phyloP scores from a whole-genome alignment of 2,329 filamentous ascomycete genomes.

The Chlorencoelia australis region DNA sequence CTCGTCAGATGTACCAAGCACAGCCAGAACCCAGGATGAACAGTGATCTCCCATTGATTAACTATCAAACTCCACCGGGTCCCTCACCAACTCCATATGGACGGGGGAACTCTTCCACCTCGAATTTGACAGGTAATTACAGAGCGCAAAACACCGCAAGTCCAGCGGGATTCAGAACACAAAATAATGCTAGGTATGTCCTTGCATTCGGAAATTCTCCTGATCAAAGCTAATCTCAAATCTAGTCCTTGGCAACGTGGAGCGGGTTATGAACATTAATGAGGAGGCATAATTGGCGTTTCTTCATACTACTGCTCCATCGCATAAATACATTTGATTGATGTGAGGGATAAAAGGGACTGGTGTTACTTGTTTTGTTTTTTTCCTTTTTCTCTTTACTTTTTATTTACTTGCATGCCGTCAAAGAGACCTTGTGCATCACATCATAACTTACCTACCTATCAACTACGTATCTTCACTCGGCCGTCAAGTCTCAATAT shows the following conservation, averaged over 20 bases:
- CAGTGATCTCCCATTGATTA: slow-evolving; percentile 15
- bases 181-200: slow-evolving; percentile 37
- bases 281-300: too few species aligned
- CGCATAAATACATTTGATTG: slow-evolving; percentile 11
- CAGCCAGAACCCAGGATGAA: slow-evolving; percentile 20
- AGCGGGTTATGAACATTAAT: slow-evolving; percentile 43
- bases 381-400: slow-evolving; percentile 3
- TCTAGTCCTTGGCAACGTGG: slow-evolving; percentile 45
- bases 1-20: slow-evolving; percentile 17
- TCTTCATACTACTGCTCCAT: slow-evolving; percentile 21
- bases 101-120: slow-evolving; percentile 26
- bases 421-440: not conserved
- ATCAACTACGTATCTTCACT: too few species aligned
- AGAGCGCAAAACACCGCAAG: slow-evolving; percentile 33
- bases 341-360: slow-evolving; percentile 13
- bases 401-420: not conserved
- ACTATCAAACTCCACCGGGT: slow-evolving; percentile 10
- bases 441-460: too few species aligned
- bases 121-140: slow-evolving; percentile 28
- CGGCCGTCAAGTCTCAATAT: too few species aligned
- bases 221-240: slow-evolving; percentile 17
- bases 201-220: not conserved
- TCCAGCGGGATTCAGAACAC: slow-evolving; percentile 30
- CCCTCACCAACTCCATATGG: slow-evolving; percentile 20
- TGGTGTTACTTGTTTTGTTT: slow-evolving; percentile 25